Evolutionary conservation across 2,329 filamentous ascomycete genomes (phyloP), one percentile per base, ranked within the genome.

Genomic region (Metarhizium humberi): DNA sequence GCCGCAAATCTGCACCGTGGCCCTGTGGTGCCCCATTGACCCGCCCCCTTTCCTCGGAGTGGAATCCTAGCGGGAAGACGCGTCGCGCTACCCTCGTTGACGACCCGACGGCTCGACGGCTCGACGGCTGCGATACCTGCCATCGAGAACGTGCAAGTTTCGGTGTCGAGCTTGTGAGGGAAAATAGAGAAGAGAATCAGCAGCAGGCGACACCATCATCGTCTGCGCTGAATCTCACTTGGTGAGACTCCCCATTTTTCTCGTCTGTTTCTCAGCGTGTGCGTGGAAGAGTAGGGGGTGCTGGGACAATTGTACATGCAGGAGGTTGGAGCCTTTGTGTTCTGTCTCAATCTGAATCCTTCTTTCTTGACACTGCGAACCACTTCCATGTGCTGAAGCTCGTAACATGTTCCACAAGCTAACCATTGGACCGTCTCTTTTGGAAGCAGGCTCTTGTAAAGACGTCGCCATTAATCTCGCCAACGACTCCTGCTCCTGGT

Each of bases 221-320:
- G 81, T 84, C 80, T 84, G 80, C 77, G 71, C 79, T 83, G 80
- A 78, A 40, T 82, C 80, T 80, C 77, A 64, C 66, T 68, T 73
- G 75, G 78, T 80, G 67, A 77, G 76, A 60, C 48, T 56, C 34
- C 32, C 36, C 3, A 34, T n/a, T 6, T 32, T 49, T 49, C 20
- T 40, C n/a, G 10, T 55, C 8, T 7, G 25, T 14, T 45, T 52
- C 42, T 38, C 32, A 30, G 45, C 53, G 45, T 51, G 51, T 47
- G 18, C 11, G 18, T 47, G 55, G 25, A 55, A 30, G n/a, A n/a
- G 47, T 25, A 29, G 25, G 18, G 48, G 5, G 5, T 6, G 3
- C 4, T 8, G 25, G 20, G 25, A 48, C 20, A 30, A 16, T 14
- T 48, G 32, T 50, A 50, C 14, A 11, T 53, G 30, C 10, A 20